phyloP scores from a whole-genome alignment of 192 early-diverging fungal genomes.

The Linnemannia hyalina region DNA sequence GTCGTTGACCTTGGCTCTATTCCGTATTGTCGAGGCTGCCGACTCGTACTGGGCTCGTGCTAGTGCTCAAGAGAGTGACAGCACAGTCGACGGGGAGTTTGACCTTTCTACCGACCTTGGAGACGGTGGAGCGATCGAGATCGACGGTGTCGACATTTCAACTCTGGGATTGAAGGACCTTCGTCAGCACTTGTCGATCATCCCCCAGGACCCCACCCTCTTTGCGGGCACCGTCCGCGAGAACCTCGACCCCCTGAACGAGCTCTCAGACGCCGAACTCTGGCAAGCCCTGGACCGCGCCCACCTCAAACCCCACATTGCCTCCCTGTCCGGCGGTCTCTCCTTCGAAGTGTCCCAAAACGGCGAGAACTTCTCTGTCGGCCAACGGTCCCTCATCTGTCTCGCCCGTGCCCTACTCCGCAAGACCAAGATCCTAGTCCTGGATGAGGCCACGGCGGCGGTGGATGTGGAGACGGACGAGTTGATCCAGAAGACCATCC shows the following conservation, averaged over 20 bases:
- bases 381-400: constrained; percentile 66
- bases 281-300: constrained; percentile 69
- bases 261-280: constrained; percentile 68
- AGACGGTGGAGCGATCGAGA: constrained; percentile 76
- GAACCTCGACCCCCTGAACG: constrained; percentile 85
- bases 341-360: constrained; percentile 41
- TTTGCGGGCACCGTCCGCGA: constrained; percentile 71
- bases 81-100: neutral
- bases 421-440: constrained; percentile 63
- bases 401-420: constrained; percentile 68
- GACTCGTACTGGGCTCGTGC: constrained; percentile 34
- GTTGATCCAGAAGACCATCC: constrained; percentile 89
- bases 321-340: constrained; percentile 33
- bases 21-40: constrained; percentile 60
- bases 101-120: neutral
- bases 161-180: constrained; percentile 71
- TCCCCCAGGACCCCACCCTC: constrained; percentile 87
- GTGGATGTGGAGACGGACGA: constrained; percentile 91
- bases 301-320: constrained; percentile 58
- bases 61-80: constrained; percentile 12
- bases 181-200: constrained; percentile 78
- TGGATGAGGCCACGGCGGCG: constrained; percentile 63
- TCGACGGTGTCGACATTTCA: constrained; percentile 83
- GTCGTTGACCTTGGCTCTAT: constrained; percentile 64
- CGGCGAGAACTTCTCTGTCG: constrained; percentile 70